Evolutionary conservation across 768 basidiomycete species (phyloP).

Genomic region (Phlebiopsis flavidoalba): DNA sequence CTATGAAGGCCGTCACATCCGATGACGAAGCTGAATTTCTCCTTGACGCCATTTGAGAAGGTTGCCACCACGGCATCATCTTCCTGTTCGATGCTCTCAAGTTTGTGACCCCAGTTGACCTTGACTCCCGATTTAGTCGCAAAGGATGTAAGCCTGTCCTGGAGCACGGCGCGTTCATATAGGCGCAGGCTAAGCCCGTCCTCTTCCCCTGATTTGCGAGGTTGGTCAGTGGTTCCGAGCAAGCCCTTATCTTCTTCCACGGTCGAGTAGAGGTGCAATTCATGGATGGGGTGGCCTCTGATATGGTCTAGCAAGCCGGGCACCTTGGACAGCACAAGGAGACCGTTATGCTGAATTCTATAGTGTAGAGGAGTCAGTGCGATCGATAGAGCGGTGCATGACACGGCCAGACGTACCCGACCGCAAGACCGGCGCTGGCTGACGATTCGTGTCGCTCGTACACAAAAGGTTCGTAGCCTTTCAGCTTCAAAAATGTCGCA

Average conservation of each 20-base stretch:
- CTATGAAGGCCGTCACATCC: constrained; percentile 44
- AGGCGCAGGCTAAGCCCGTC: constrained; percentile 24
- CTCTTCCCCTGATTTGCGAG: neutral
- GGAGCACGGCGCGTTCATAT: constrained; percentile 12
- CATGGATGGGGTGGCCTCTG: neutral
- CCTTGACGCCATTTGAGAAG: constrained; percentile 31
- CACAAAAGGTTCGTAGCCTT: neutral
- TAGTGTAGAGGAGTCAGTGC: neutral
- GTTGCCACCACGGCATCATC: constrained; percentile 25
- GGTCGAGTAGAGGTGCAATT: constrained; percentile 5
- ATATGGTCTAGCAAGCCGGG: constrained; percentile 10
- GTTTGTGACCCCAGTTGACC: constrained; percentile 29
- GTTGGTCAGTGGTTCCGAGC: neutral
- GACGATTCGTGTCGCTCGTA: constrained; percentile 3
- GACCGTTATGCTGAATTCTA: constrained; percentile 6
- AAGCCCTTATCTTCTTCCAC: constrained; percentile 9
- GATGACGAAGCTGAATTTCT: constrained; percentile 34
- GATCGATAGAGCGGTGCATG: no score
- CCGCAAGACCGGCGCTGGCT: constrained; percentile 24
- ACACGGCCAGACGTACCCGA: constrained; percentile 19
- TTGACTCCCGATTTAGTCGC: constrained; percentile 30
- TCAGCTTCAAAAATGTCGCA: neutral
- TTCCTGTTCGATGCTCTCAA: constrained; percentile 27
- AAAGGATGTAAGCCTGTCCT: neutral
- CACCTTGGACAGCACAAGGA: constrained; percentile 1